Base-by-base conservation (phyloP, 352 stramenopile genomes). In the Bremia lactucae region DNA sequence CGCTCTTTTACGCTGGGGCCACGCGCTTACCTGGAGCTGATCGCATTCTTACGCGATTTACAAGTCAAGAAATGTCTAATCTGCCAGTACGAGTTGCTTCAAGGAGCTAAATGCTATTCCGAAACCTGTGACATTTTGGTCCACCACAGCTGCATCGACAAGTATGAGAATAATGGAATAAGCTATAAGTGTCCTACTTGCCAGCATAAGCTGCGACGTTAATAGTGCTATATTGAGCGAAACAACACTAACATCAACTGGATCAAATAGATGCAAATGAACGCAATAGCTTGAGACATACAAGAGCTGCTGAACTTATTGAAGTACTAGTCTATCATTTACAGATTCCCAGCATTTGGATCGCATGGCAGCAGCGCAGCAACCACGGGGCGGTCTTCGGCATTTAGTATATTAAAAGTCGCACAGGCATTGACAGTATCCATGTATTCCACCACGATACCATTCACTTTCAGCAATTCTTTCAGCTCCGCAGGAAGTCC, bases 331-430 rank as follows among this genome's bases (percentile, higher is more conserved):
- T n/a, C n/a, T n/a, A n/a, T n/a, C n/a, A n/a, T n/a, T n/a, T n/a
- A n/a, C n/a, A n/a, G n/a, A n/a, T n/a, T n/a, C n/a, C n/a, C n/a
- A 2, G 60, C 60, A 22, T 82, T 42, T n/a, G 73, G 48, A 28
- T 87, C 72, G 44, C 59, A 69, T 2, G 81, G 78, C 8, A 94
- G 47, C 38, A 94, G 69, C n/a, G 77, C 80, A 8, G 77, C 82
- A 5, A 66, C 82, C 15, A 94, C 70, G 31, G 73, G 65, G 46
- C 82, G 75, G 53, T 91, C 82, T 46, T 94, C 80, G n/a, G 78
- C 78, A 62, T 91, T 94, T n/a, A 94, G 59, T 50, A 94, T 86
- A 48, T 94, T 94, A 58, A 92, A 94, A n/a, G 80, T 94, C 31
- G 80, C 76, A 40, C 82, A 89, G 8, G 82, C 80, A 44, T 91